phyloP scores from a whole-genome alignment of 2,329 filamentous ascomycete species.

The Fusarium beomiforme region DNA sequence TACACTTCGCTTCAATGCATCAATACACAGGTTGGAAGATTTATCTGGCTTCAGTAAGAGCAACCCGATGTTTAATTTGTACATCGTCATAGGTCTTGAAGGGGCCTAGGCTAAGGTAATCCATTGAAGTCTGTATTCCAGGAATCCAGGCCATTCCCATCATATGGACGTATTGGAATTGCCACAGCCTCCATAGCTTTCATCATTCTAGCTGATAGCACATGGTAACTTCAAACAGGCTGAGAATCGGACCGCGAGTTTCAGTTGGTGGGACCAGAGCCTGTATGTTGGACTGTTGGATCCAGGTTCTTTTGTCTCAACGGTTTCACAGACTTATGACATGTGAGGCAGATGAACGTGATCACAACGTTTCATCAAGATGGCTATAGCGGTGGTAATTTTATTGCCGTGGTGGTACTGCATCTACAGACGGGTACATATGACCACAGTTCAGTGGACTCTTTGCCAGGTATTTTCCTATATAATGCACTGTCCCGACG shows the following conservation, averaged over 20 bases:
- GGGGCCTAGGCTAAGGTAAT: not conserved
- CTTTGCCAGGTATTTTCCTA: not conserved
- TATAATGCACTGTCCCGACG: not conserved
- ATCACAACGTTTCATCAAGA: not conserved
- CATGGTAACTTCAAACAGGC: not conserved
- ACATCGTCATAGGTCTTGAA: not conserved
- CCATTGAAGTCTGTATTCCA: not conserved
- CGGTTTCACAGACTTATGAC: not conserved
- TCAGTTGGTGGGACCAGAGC: not conserved
- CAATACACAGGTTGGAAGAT: too few species aligned
- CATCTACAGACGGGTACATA: not conserved
- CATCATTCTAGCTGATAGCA: not conserved
- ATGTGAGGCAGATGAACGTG: not conserved
- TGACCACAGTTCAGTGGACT: not conserved
- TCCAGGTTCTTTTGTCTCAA: not conserved
- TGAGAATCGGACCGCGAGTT: not conserved
- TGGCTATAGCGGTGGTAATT: not conserved
- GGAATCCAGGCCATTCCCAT: not conserved
- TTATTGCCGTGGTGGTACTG: not conserved
- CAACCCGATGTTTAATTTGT: too few species aligned
- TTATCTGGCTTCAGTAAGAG: too few species aligned
- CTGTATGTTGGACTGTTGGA: not conserved
- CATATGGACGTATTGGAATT: not conserved
- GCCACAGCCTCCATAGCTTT: not conserved
- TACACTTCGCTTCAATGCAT: too few species aligned